Percentiles rank a stretch among this genome's conserved stretches.
Evolutionary conservation across 2,329 filamentous ascomycete genomes (phyloP).

Genomic region (Ophiostoma himal-ulmi): DNA sequence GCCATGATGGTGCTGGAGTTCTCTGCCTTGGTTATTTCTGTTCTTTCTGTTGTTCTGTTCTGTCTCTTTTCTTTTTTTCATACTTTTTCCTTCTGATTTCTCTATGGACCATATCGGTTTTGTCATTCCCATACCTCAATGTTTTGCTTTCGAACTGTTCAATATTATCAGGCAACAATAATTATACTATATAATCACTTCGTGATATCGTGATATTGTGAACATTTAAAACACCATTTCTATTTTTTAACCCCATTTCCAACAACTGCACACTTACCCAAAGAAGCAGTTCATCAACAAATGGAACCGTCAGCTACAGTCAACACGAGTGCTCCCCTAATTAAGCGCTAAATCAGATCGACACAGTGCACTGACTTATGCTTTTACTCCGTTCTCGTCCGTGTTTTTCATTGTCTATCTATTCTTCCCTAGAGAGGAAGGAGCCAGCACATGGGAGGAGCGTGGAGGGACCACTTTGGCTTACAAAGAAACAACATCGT

Average conservation of each 20-base stretch:
- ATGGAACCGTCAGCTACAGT: conserved; percentile 5
- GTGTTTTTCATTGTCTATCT: not conserved
- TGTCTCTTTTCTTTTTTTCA: not conserved
- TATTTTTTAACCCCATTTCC: not conserved
- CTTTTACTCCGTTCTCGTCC: not conserved
- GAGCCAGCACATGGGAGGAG: not conserved
- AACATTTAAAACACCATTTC: not conserved
- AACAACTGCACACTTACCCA: not conserved
- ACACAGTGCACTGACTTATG: not conserved
- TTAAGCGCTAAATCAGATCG: not conserved
- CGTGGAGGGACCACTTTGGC: not conserved
- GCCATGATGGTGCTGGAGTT: not conserved
- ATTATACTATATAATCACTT: not conserved
- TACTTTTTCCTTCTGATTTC: not conserved
- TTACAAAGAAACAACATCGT: not conserved
- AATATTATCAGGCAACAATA: not conserved
- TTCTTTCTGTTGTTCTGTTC: not conserved
- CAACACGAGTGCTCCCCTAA: not conserved
- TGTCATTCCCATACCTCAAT: not conserved
- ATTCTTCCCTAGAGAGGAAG: conserved; percentile 10
- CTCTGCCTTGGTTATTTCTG: not conserved
- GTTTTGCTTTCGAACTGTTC: not conserved
- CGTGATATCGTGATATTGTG: not conserved
- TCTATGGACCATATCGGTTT: not conserved
- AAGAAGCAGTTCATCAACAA: conserved; percentile 7